These are phyloP conservation scores for Pseudopyrenochaeta lycopersici DNA, from an alignment of 2,329 filamentous ascomycete species.

Conservation along the genomic window DNA sequence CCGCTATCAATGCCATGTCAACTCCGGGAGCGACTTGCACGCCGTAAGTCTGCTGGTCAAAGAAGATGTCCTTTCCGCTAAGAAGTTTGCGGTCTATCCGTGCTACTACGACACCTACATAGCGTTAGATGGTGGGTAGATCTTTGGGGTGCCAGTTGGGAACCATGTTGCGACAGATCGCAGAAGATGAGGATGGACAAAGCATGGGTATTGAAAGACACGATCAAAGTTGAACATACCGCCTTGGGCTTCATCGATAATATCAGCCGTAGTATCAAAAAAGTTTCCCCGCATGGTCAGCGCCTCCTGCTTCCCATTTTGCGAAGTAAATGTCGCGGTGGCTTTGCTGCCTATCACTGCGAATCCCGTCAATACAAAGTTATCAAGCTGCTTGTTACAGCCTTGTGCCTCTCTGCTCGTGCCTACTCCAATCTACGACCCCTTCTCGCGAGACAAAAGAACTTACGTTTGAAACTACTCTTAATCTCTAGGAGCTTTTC, in stretches of 20 bases:
- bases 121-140: no score
- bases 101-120: conserved; percentile 60
- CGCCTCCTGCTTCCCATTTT: conserved; percentile 32
- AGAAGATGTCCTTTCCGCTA: conserved; percentile 66
- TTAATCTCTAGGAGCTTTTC: conserved; percentile 65
- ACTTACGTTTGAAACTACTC: conserved; percentile 63
- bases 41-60: conserved; percentile 71
- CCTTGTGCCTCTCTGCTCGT: no score
- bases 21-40: conserved; percentile 71
- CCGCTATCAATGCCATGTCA: conserved; percentile 71
- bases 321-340: conserved; percentile 60
- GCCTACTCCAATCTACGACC: no score
- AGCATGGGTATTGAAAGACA: neutral
- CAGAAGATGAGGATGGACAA: neutral
- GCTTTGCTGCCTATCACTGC: conserved; percentile 65
- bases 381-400: no score
- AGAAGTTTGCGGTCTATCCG: conserved; percentile 67
- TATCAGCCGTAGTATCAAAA: conserved; percentile 66
- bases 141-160: no score
- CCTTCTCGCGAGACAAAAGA: neutral
- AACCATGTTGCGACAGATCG: no score
- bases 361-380: neutral
- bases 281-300: conserved; percentile 68
- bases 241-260: conserved; percentile 59
- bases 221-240: conserved; percentile 17